A percentile compares a stretch with the other conserved stretches of the same genome.
phyloP scores from a whole-genome alignment of 108 stramenopile species.

The Fragilaria crotonensis region DNA sequence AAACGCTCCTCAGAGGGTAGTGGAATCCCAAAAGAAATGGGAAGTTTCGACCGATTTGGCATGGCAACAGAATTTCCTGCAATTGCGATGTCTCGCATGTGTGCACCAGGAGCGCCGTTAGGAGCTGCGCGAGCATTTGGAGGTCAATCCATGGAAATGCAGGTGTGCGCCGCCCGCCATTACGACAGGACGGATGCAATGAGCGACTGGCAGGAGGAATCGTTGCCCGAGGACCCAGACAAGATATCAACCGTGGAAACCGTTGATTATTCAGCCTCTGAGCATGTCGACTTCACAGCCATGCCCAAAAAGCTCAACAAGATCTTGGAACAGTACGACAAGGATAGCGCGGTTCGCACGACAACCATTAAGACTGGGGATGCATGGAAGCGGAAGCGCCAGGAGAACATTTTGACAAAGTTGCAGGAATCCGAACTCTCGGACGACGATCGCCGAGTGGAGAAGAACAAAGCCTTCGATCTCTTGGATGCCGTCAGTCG shows the following conservation, averaged over 20 bases:
- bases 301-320: slow-evolving; percentile 58
- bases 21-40: slow-evolving; percentile 3
- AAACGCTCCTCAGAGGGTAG: slow-evolving; percentile 11
- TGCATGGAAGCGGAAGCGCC: slow-evolving; percentile 39
- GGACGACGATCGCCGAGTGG: slow-evolving; percentile 27
- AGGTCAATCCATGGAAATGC: too few species aligned
- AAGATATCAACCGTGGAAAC: too few species aligned
- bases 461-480: slow-evolving; percentile 77
- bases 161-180: too few species aligned
- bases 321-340: slow-evolving; percentile 41
- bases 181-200: too few species aligned
- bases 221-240: too few species aligned
- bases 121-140: too few species aligned
- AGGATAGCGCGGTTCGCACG: slow-evolving; percentile 42
- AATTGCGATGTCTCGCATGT: not conserved
- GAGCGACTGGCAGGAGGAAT: too few species aligned
- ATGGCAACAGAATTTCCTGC: too few species aligned
- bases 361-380: slow-evolving; percentile 49
- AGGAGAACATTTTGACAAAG: slow-evolving; percentile 39
- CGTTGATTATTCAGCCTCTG: too few species aligned
- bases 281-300: slow-evolving; percentile 51
- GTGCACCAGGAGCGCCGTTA: too few species aligned
- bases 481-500: slow-evolving; percentile 73
- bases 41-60: too few species aligned
- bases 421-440: slow-evolving; percentile 14